Percentiles rank a stretch among this genome's conserved stretches.
phyloP scores from a whole-genome alignment of 2,329 filamentous ascomycete species.

The Trichoderma brevicompactum region DNA sequence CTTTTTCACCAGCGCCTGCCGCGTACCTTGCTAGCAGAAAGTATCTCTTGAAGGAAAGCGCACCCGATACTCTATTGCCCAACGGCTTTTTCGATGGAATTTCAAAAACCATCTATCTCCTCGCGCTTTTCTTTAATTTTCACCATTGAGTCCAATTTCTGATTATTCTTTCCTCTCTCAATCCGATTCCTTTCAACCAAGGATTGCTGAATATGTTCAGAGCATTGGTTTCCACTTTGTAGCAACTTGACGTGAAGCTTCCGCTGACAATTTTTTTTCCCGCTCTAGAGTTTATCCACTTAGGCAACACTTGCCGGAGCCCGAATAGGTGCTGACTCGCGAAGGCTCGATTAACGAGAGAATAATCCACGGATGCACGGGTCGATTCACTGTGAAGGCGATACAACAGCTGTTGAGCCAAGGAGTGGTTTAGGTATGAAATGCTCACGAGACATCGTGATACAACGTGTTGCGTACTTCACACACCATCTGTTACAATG shows the following conservation, averaged over 20 bases:
- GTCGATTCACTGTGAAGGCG: not conserved
- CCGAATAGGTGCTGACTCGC: conserved; percentile 11
- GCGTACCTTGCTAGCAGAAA: not conserved
- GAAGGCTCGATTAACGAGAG: not conserved
- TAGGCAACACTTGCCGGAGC: not conserved
- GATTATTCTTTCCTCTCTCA: no score
- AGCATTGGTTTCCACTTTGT: not conserved
- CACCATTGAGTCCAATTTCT: no score
- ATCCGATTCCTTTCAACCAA: no score
- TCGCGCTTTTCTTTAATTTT: no score
- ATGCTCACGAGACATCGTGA: not conserved
- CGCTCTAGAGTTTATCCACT: conserved; percentile 2
- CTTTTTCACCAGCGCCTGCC: conserved; percentile 8
- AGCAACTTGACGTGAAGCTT: not conserved
- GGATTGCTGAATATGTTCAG: no score
- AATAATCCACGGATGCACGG: not conserved
- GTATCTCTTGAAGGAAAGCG: not conserved
- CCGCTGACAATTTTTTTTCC: not conserved
- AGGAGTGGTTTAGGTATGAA: not conserved
- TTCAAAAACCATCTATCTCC: no score
- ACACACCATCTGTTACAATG: conserved; percentile 1
- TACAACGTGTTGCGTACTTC: not conserved
- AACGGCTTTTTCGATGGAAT: no score
- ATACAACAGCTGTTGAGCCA: not conserved
- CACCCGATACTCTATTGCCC: not conserved